Percentiles rank a stretch among this genome's conserved stretches.
Conservation (phyloP, 371 early-diverging fungal species). For the Lichtheimia ramosa region DNA sequence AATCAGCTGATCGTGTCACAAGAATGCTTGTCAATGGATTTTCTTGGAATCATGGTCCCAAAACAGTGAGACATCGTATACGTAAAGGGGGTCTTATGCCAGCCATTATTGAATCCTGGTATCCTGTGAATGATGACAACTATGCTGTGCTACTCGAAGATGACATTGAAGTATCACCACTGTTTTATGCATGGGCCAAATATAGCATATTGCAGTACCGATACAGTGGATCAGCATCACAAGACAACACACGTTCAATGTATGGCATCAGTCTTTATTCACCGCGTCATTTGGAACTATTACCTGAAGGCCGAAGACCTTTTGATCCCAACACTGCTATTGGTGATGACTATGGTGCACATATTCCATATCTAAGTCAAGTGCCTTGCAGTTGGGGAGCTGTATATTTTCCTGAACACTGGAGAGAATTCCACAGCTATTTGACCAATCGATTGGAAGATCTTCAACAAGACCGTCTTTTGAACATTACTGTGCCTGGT, state of each 20-base stretch:
- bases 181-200: slow-evolving; percentile 63
- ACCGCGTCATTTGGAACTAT: slow-evolving; percentile 56
- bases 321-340: slow-evolving; percentile 33
- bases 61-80: slow-evolving; percentile 58
- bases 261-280: slow-evolving; percentile 65
- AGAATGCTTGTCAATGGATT: slow-evolving; percentile 43
- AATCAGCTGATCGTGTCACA: slow-evolving; percentile 56
- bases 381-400: slow-evolving; percentile 73
- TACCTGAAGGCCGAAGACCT: slow-evolving; percentile 48
- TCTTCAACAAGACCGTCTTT: slow-evolving; percentile 36
- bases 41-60: slow-evolving; percentile 51
- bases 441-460: slow-evolving; percentile 50
- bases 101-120: slow-evolving; percentile 69
- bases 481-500: slow-evolving; percentile 55
- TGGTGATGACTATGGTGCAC: slow-evolving; percentile 30
- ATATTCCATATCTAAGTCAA: slow-evolving; percentile 55
- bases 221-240: slow-evolving; percentile 37
- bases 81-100: slow-evolving; percentile 64
- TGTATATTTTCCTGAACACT: slow-evolving; percentile 68
- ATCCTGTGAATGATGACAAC: slow-evolving; percentile 54
- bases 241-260: slow-evolving; percentile 31
- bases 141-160: slow-evolving; percentile 68
- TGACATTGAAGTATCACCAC: slow-evolving; percentile 67
- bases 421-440: slow-evolving; percentile 65
- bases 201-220: slow-evolving; percentile 61